Evolutionary conservation across 768 basidiomycete species (phyloP), one percentile per base, ranked within the genome.

Genomic region (Fibroporia radiculosa): DNA sequence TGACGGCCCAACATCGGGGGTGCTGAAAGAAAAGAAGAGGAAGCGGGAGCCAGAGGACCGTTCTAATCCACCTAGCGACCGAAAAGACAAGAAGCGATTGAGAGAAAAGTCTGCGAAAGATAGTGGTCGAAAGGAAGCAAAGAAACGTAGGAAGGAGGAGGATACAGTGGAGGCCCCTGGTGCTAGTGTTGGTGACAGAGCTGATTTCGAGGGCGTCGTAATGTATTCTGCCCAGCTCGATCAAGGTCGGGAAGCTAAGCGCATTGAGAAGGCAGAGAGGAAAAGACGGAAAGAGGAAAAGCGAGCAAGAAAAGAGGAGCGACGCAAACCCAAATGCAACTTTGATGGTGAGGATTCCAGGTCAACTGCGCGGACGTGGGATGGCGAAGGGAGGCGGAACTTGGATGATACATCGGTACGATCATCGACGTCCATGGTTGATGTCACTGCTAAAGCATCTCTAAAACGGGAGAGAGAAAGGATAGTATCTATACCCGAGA

Each of bases 251-350:
- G 22, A 42, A 27, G 46, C 16, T 48, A 36, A 36, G 47, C 39
- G 14, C n/a, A n/a, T n/a, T n/a, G n/a, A 41, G 32, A 51, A 49
- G 35, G 52, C 44, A 28, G 59, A 56, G 49, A 48, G 52, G 40
- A 56, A 46, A 44, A 48, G 48, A 31, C 44, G 44, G 42, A 50
- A 46, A 37, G 59, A 47, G n/a, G 59, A 60, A 39, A 60, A 52
- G 42, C 47, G 50, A 13, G 56, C 56, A 13, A 48, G 52, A 19
- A 60, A 58, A 43, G 56, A 58, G 45, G 55, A 50, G 43, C 54
- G 20, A 35, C 47, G 45, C 13, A 34, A 18, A 23, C 65, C 81
- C 0, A 74, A 68, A 22, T 65, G n/a, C n/a, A n/a, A n/a, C n/a
- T n/a, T n/a, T n/a, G n/a, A n/a, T n/a, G n/a, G n/a, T n/a, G n/a